Evolutionary conservation across 2,329 filamentous ascomycete species (phyloP).

Genomic region (Scopulariopsis brevicaulis): DNA sequence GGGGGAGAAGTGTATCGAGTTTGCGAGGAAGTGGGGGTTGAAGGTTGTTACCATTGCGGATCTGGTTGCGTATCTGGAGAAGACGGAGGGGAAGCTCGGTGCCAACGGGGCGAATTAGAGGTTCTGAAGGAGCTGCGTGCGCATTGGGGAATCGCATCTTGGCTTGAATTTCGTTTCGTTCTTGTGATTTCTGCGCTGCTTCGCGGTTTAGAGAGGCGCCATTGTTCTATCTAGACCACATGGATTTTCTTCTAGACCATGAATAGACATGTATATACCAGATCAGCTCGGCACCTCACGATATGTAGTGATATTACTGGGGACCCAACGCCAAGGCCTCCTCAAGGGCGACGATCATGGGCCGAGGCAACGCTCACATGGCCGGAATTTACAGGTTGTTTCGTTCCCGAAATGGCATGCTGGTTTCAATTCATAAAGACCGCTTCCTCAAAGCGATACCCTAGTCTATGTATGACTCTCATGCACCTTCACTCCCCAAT

Average conservation of each 20-base stretch:
- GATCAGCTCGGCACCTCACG: background rate
- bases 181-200: background rate
- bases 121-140: background rate
- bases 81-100: slow-evolving; percentile 52
- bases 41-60: slow-evolving; percentile 95
- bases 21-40: slow-evolving; percentile 79
- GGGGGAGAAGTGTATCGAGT: slow-evolving; percentile 75
- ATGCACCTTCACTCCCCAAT: no score
- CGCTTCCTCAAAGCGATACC: no score
- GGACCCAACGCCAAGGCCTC: no score
- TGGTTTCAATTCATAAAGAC: no score
- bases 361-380: no score
- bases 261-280: background rate
- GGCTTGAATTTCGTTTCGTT: background rate
- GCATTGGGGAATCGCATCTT: background rate
- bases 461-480: no score
- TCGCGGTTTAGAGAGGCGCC: background rate
- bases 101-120: slow-evolving; percentile 24
- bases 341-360: no score
- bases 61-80: slow-evolving; percentile 68
- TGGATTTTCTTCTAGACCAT: background rate
- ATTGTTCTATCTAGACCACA: slow-evolving; percentile 1
- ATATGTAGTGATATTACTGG: background rate
- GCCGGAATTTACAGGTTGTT: no score
- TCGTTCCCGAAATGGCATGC: no score